Evolutionary conservation across 768 basidiomycete species (phyloP), one percentile per base, ranked within the genome.

Genomic region (Scleroderma citrinum): DNA sequence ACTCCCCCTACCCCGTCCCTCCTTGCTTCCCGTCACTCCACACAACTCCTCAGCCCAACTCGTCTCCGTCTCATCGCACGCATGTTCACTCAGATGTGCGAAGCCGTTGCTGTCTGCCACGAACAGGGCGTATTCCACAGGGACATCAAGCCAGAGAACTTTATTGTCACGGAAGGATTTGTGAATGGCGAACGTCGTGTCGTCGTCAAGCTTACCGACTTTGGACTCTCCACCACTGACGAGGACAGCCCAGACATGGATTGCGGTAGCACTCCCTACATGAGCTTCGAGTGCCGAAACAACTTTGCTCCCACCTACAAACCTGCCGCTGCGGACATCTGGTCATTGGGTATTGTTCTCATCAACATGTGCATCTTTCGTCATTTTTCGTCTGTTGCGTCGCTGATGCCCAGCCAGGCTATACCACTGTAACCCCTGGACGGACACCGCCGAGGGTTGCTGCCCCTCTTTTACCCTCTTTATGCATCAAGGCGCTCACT

Each of bases 31-130:
- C 78, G 83, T 38, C 75, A 80, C 26, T n/a, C n/a, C n/a, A n/a
- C n/a, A n/a, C 85, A 92, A 55, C 74, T 96, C 29, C 84, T 99
- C 47, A 90, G 89, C 23, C 81, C 83, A 48, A 87, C 85, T 35
- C 87, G 95, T 50, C 80, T 99, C 24, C 86, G 89, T 14, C 81
- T 99, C 56, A 92, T 99, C 61, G 83, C 93, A 3, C 86, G 89
- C 64, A 99, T 99, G 95, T 99, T 99, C 69, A 75, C 82, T 17
- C 96, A 98, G 71, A 99, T 99, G 95, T 98, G 95, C 64, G 91
- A 94, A 55, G 94, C 95, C 38, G 94, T 99, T 12, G 90, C 91
- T 3, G 82, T 87, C 6, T 97, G 95, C 69, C 95, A 99, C 64
- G 84, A 84, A 16, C 82, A 85, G 53, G 85, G 85, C 32, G 88